Evolutionary conservation across 2,329 filamentous ascomycete genomes (phyloP).

Genomic region (Clarireedia paspali): DNA sequence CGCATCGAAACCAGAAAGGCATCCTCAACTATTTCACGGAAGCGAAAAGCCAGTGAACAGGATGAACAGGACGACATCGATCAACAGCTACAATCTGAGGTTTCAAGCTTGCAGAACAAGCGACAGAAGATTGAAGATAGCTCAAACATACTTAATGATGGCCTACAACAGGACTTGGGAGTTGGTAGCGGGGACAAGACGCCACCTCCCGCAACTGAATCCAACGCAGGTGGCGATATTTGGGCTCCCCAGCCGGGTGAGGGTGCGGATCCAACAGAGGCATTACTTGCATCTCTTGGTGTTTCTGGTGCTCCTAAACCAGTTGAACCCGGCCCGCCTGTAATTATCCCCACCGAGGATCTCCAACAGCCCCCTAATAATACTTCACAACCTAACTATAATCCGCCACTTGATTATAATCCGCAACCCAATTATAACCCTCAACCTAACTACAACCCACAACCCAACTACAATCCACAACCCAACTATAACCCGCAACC

Average conservation of each 20-base stretch:
- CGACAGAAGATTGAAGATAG: conserved; percentile 20
- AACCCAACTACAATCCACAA: conserved; percentile 5
- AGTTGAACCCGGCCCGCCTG: conserved; percentile 14
- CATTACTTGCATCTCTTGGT: conserved; percentile 29
- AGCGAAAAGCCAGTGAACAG: conserved; percentile 18
- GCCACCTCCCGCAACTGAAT: conserved; percentile 20
- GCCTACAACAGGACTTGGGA: not conserved
- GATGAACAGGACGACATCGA: conserved; percentile 15
- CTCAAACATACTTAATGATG: not conserved
- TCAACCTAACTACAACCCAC: not conserved
- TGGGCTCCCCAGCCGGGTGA: conserved; percentile 29
- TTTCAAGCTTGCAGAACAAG: conserved; percentile 14
- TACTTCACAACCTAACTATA: conserved; percentile 1
- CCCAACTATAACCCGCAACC: conserved; percentile 17
- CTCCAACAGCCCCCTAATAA: not conserved
- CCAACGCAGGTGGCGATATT: conserved; percentile 22
- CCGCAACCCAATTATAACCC: not conserved
- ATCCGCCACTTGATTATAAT: not conserved
- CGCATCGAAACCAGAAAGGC: not conserved
- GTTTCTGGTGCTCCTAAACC: conserved; percentile 31
- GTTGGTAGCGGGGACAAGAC: conserved; percentile 10
- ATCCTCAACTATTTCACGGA: conserved; percentile 12
- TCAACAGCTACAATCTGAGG: conserved; percentile 11
- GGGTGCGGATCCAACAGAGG: conserved; percentile 26
- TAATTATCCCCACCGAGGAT: conserved; percentile 4